Conservation (phyloP, 495 filamentous ascomycete species). For the Paragyromitra xinjiangensis region DNA sequence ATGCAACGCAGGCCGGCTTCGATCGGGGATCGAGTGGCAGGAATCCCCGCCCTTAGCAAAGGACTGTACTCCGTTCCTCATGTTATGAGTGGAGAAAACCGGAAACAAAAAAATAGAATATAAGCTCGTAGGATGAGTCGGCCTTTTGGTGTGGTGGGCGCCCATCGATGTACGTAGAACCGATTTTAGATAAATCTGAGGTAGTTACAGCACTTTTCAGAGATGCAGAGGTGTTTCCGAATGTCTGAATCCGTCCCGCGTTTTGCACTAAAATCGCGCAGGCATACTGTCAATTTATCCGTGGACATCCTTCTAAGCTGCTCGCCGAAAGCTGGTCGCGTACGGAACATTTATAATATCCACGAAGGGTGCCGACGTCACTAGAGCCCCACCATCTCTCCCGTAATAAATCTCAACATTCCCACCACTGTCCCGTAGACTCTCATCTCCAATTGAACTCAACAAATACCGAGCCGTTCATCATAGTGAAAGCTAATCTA, state of each 20-base stretch:
- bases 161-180: slow-evolving; percentile 12
- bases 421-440: slow-evolving; percentile 17
- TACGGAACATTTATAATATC: slow-evolving; percentile 35
- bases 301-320: slow-evolving; percentile 21
- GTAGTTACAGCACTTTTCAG: slow-evolving; percentile 40
- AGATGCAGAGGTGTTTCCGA: slow-evolving; percentile 21
- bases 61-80: background rate
- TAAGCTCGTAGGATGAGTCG: slow-evolving; percentile 18
- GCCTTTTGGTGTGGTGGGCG: slow-evolving; percentile 20
- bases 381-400: slow-evolving; percentile 35
- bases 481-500: background rate
- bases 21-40: background rate
- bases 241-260: slow-evolving; percentile 24
- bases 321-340: slow-evolving; percentile 11
- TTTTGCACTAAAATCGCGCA: slow-evolving; percentile 46
- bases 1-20: slow-evolving; percentile 1
- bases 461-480: background rate
- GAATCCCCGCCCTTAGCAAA: slow-evolving; percentile 14
- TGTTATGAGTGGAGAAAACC: slow-evolving; percentile 1
- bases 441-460: slow-evolving; percentile 17
- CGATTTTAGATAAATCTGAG: slow-evolving; percentile 23
- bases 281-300: slow-evolving; percentile 41
- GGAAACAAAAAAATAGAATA: background rate
- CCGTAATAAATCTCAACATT: slow-evolving; percentile 42
- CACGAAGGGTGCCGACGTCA: slow-evolving; percentile 37